Evolutionary conservation across 2,329 filamentous ascomycete genomes (phyloP).

Genomic region (Aspergillus aculeatinus): DNA sequence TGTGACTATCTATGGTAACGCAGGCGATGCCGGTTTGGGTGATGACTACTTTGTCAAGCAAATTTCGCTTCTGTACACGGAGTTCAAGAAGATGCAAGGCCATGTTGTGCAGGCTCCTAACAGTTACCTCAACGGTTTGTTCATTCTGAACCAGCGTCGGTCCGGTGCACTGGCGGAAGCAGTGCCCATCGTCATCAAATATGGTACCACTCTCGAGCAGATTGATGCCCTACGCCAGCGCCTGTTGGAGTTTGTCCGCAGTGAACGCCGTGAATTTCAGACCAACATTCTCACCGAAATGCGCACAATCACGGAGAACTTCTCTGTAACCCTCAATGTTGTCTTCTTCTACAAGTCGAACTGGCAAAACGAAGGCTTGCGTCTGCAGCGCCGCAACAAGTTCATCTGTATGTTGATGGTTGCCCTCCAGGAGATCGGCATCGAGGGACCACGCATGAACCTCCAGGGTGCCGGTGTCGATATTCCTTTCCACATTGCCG

Average conservation of each 20-base stretch:
- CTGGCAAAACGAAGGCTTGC: slow-evolving; percentile 91
- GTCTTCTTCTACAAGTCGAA: slow-evolving; percentile 98
- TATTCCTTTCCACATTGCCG: slow-evolving; percentile 65
- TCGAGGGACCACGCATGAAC: slow-evolving; percentile 77
- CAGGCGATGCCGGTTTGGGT: slow-evolving; percentile 71
- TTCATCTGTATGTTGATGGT: slow-evolving; percentile 91
- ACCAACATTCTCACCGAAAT: slow-evolving; percentile 84
- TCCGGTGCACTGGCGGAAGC: slow-evolving; percentile 86
- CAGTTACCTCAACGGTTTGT: slow-evolving; percentile 85
- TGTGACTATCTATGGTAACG: slow-evolving; percentile 87
- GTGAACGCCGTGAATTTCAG: slow-evolving; percentile 87
- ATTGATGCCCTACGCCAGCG: slow-evolving; percentile 78
- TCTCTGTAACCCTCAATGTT: slow-evolving; percentile 83
- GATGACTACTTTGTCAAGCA: slow-evolving; percentile 97
- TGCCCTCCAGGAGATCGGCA: slow-evolving; percentile 77
- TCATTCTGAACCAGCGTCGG: slow-evolving; percentile 91
- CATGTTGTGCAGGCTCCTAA: slow-evolving; percentile 96
- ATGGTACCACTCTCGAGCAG: slow-evolving; percentile 78
- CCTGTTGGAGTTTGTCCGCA: slow-evolving; percentile 77
- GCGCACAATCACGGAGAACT: slow-evolving; percentile 74
- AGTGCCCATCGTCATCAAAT: slow-evolving; percentile 79
- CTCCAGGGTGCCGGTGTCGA: slow-evolving; percentile 66
- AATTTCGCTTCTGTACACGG: slow-evolving; percentile 87
- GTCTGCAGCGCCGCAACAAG: slow-evolving; percentile 86
- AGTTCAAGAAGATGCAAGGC: slow-evolving; percentile 98